Evolutionary conservation across 2,329 filamentous ascomycete genomes (phyloP).

Genomic region (Ustilaginoidea virens): DNA sequence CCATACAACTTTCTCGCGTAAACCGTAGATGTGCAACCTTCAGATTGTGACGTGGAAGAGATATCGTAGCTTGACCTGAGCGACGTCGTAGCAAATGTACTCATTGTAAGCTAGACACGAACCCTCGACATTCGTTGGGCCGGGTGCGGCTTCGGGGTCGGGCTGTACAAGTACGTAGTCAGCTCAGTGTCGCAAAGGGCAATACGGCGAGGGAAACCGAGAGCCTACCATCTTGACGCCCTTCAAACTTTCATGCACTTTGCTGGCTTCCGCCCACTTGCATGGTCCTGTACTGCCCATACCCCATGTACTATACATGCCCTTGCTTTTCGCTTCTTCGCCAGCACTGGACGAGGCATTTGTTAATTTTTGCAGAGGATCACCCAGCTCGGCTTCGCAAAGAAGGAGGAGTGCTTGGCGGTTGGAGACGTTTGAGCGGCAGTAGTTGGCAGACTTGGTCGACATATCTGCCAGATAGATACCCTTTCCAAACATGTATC

Average conservation of each 20-base stretch:
- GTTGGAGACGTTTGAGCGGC: constrained; percentile 43
- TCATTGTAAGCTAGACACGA: constrained; percentile 52
- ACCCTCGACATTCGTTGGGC: constrained; percentile 26
- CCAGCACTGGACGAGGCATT: constrained; percentile 46
- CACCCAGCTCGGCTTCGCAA: constrained; percentile 63
- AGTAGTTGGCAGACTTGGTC: constrained; percentile 72
- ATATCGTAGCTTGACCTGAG: constrained; percentile 56
- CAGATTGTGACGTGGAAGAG: constrained; percentile 46
- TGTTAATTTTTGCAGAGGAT: constrained; percentile 53
- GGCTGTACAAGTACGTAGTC: constrained; percentile 22
- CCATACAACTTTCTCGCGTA: too few species aligned
- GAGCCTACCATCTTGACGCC: constrained; percentile 55
- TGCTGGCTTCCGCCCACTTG: constrained; percentile 61
- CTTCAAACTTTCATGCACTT: constrained; percentile 45
- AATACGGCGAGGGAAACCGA: background rate
- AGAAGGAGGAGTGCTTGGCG: constrained; percentile 61
- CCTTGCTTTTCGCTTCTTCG: constrained; percentile 41
- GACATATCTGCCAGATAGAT: constrained; percentile 80
- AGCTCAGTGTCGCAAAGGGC: too few species aligned
- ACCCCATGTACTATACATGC: constrained; percentile 55
- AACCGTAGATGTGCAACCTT: too few species aligned
- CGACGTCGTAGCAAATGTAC: constrained; percentile 55
- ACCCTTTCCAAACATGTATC: constrained; percentile 85
- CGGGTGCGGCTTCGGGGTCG: constrained; percentile 29
- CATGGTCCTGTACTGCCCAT: constrained; percentile 47